Base-by-base conservation (phyloP, 306 rosid genomes). In the Cicer arietinum region DNA sequence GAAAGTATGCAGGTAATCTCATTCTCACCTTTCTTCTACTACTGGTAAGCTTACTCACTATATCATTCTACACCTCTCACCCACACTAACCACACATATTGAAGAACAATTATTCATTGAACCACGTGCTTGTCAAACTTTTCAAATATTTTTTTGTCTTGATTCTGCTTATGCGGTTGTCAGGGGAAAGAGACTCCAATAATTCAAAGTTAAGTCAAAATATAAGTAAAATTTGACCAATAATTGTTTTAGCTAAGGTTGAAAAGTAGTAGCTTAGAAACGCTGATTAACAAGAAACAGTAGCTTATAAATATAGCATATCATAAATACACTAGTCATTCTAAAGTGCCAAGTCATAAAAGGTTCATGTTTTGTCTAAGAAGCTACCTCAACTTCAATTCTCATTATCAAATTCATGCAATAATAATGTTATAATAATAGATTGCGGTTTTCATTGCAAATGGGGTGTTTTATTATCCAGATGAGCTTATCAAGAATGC, bases 401-500 rank as follows among this genome's bases (percentile, higher is more conserved):
- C 40, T 56, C 16, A 17, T 58, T 8, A 62, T 7, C 75, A 58
- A 68, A 62, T 58, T 35, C 7, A 67, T 7, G 5, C 42, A 77
- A 56, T 67, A 67, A 73, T 13, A 45, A 63, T 51, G 11, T 39
- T 52, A 3, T 16, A 52, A 30, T 30, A 58, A 58, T 58, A 1
- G 42, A n/a, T 7, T 54, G 30, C 47, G 70, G 71, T 60, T 75
- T 74, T 8, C n/a, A 69, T 75, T 74, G 3, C n/a, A 75, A 48
- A 66, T 66, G 75, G 40, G 69, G 11, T 77, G 10, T 6, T 80
- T 62, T 51, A 56, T 44, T 22, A 45, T 68, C 52, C 77, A 90
- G 96, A 93, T 61, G 97, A 91, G 85, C 96, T 93, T 10, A 80
- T 93, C 67, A 89, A 91, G 86, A 93, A 85, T 62, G 97, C 98